Base-by-base conservation (phyloP, 371 early-diverging fungal species). In the Mucor velutinosus region DNA sequence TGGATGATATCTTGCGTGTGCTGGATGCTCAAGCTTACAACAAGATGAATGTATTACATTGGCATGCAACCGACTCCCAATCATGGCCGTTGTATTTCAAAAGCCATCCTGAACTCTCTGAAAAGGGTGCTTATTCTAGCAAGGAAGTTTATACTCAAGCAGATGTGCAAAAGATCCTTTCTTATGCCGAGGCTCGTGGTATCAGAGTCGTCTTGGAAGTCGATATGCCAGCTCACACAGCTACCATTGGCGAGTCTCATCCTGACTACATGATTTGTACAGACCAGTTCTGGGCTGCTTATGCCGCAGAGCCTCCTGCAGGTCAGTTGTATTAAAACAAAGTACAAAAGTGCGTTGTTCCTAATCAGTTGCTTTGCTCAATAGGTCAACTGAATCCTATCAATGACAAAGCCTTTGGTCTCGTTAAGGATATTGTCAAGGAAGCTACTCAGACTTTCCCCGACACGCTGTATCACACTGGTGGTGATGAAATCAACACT, bases 11-110 rank as follows among this genome's bases (percentile, higher is more conserved):
- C 58, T 70, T 82, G 68, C 86, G 89, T 64, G 85, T 89, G 55
- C 74, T 94, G 19, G 93, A 93, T 57, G 94, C 91, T 41, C 86
- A 93, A 77, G 76, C 91, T 51, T 91, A 83, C 77, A 89, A 87
- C 84, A 94, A 94, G 81, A 76, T 94, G 76, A 94, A 94, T 65
- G 83, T 81, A 6, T 82, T 94, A 75, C 95, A 94, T 74, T 93
- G 93, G 93, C 95, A 94, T 66, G 85, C 91, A 12, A 87, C 89
- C 0, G 95, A 94, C 61, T 76, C 92, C 35, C 93, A 93, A 60
- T 84, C 91, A 6, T 94, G 91, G 90, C 92, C 93, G 1, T 60
- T 92, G 3, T 80, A 85, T 55, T 84, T 89, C 71, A 81, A 81
- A 70, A 79, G 84, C 7, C 77, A 85, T 62, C 94, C 93, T 3